Evolutionary conservation across 257 asterid species (phyloP).

Genomic region (Nicotiana attenuata): DNA sequence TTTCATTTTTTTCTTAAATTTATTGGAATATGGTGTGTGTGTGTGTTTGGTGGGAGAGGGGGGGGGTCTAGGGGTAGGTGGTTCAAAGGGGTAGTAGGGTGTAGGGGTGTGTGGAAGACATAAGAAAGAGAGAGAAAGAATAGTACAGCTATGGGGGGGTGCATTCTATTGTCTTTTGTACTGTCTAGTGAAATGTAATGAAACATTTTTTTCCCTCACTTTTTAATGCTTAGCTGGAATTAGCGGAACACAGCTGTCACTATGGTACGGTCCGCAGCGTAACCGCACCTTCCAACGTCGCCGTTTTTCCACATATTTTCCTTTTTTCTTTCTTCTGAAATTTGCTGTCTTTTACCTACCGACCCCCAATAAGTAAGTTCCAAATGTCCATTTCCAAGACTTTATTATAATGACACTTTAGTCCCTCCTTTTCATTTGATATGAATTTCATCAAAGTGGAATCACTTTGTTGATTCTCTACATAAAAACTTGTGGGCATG

Average conservation of each 20-base stretch:
- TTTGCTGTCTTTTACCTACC: conserved; percentile 15
- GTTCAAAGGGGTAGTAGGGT: neutral
- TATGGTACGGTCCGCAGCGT: conserved; percentile 33
- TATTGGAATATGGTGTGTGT: neutral
- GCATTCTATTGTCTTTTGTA: neutral
- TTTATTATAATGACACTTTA: neutral
- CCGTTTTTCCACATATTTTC: conserved; percentile 28
- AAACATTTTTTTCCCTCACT: neutral
- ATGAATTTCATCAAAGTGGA: conserved; percentile 1
- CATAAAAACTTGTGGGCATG: neutral
- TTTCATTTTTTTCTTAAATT: too few relatives aligned
- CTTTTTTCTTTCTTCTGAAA: neutral
- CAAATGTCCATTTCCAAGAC: conserved; percentile 14
- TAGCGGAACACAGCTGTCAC: conserved; percentile 61
- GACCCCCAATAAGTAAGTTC: neutral
- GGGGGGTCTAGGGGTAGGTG: neutral
- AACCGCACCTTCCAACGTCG: conserved; percentile 41
- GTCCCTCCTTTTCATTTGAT: conserved; percentile 9
- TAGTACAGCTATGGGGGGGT: conserved; percentile 16
- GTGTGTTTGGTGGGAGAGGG: neutral
- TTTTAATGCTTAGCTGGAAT: conserved; percentile 58
- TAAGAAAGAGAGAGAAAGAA: neutral
- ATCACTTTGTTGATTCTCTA: conserved; percentile 14
- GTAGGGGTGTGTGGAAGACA: neutral
- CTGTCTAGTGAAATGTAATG: neutral